Conservation (phyloP, 2,329 filamentous ascomycete species). For the Cladosporium sp. region DNA sequence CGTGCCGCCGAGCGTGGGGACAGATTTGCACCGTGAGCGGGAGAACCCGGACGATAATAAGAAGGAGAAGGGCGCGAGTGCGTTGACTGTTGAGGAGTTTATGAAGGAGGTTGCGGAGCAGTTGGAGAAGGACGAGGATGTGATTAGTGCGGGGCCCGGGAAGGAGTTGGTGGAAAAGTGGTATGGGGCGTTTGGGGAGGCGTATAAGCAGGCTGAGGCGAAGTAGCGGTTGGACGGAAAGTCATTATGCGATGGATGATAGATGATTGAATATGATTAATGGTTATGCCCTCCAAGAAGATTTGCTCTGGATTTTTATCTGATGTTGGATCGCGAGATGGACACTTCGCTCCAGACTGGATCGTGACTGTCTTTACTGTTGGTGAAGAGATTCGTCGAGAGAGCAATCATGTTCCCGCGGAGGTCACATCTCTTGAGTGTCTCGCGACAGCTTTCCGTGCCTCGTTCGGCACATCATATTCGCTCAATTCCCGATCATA, state of each 20-base stretch:
- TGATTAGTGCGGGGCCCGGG: conserved; percentile 43
- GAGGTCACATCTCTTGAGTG: neutral
- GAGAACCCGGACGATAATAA: conserved; percentile 54
- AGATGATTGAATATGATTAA: too few relatives aligned
- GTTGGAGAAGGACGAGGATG: conserved; percentile 44
- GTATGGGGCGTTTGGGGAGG: conserved; percentile 31
- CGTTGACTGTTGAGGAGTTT: conserved; percentile 49
- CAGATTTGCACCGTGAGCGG: conserved; percentile 51
- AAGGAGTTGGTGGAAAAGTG: conserved; percentile 39
- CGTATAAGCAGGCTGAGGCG: conserved; percentile 22
- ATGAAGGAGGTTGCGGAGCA: conserved; percentile 42
- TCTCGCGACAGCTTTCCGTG: neutral
- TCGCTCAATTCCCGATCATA: neutral
- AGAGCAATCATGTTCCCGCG: too few relatives aligned
- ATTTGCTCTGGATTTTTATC: too few relatives aligned
- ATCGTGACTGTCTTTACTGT: too few relatives aligned
- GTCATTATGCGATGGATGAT: too few relatives aligned
- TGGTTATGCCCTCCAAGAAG: too few relatives aligned
- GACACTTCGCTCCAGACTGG: too few relatives aligned
- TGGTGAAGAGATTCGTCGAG: too few relatives aligned
- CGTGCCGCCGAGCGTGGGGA: conserved; percentile 49
- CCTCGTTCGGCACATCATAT: neutral
- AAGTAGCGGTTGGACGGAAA: neutral
- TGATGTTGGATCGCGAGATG: too few relatives aligned
- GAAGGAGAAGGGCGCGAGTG: conserved; percentile 46